Evolutionary conservation across 2,329 filamentous ascomycete genomes (phyloP), one percentile per base, ranked within the genome.

Genomic region (Acarospora socialis): DNA sequence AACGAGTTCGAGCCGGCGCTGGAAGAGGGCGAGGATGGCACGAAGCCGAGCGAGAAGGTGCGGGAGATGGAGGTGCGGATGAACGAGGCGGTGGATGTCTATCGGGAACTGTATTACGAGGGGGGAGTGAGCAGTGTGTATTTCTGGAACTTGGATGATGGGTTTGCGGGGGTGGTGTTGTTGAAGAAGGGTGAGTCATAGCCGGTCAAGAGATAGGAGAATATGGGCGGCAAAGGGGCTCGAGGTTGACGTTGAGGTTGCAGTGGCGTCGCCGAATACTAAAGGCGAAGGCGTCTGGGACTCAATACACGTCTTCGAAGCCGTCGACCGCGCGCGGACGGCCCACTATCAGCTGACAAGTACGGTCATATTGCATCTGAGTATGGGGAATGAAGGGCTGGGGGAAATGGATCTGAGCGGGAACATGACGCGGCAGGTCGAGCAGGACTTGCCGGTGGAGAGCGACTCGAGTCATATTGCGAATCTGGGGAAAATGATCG

Each of bases 271-370:
- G 35, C 76, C 67, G 40, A 71, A 67, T 45, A 69, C 63, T 52
- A 70, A 68, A 45, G 76, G 71, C 49, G 71, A 80, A 35, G 86
- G 84, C 36, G 77, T 83, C 34, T 98, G 90, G 90, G 90, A 98
- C 61, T 92, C 82, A 43, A 95, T 98, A 53, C 90, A 98, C 63
- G 90, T 98, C 44, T 92, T 98, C 55, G 90, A 98, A 57, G 84
- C 87, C 37, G 83, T 83, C 48, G 90, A 98, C 55, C 79, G 84
- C 43, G 84, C 82, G 43, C 78, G 90, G 42, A 81, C 75, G 44
- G 86, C 84, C 37, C 87, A 94, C 61, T 98, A 98, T 70, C 93
- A 94, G 60, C 76, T 98, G 43, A 98, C 90, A 0, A 92, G 81
- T 43, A 98, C 90, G 4, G 87, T 98, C 29, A 95, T 98, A 45